Conservation (phyloP, 805 yeast genomes). For the Grigorovia transvaalensis region DNA sequence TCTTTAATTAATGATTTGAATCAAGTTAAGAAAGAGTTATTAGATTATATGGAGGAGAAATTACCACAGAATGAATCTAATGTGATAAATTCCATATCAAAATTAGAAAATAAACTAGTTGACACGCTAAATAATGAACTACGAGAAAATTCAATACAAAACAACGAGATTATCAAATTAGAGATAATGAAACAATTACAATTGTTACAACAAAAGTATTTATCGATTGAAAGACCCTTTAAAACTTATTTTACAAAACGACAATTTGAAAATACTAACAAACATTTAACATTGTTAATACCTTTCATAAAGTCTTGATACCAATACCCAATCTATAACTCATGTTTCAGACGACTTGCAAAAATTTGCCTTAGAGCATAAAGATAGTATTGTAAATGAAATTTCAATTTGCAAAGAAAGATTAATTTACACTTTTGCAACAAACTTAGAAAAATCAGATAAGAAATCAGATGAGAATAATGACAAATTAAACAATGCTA, state of each 20-base stretch:
- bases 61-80: not conserved
- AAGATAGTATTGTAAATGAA: not conserved
- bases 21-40: slow-evolving; percentile 5
- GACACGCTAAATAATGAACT: not conserved
- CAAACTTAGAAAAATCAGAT: no score
- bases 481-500: no score
- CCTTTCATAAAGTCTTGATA: not conserved
- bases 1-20: slow-evolving; percentile 15
- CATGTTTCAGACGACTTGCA: not conserved
- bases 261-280: not conserved
- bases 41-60: not conserved
- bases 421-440: not conserved
- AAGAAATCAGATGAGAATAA: no score
- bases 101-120: not conserved
- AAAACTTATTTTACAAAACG: no score
- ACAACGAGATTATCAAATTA: not conserved
- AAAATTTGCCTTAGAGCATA: not conserved
- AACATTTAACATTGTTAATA: not conserved
- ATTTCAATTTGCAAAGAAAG: not conserved
- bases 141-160: not conserved
- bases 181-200: not conserved
- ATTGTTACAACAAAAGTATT: not conserved
- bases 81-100: not conserved
- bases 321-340: not conserved
- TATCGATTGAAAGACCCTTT: not conserved